Base-by-base conservation (phyloP, 495 filamentous ascomycete species). In the Daldinia bambusicola region DNA sequence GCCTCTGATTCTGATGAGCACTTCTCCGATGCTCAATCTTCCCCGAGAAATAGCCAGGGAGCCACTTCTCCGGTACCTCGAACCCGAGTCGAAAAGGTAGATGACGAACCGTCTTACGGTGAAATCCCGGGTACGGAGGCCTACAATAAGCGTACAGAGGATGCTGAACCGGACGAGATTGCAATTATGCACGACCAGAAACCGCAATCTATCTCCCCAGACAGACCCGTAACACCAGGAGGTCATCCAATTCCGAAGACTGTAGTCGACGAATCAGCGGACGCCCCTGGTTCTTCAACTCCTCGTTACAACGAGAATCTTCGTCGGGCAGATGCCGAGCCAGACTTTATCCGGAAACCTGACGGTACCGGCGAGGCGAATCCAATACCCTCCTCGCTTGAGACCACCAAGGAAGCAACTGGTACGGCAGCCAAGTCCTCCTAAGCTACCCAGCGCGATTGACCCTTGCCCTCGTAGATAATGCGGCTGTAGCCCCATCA, bases 1-100 rank as follows among this genome's bases (percentile, higher is more conserved):
- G 88, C 82, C 53, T 91, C 91, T 18, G 90, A 90, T 63, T 91
- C 89, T 50, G 93, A 96, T 31, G 94, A 97, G 56, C 92, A 97
- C 80, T 97, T 94, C 78, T 93, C 93, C 55, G 94, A 97, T 84
- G 94, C 94, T 66, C 91, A 89, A 63, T 92, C 95, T 78, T 91
- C 88, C 67, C 82, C 80, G 59, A 76, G 71, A 85, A 86, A 56
- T 87, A 76, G 67, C 41, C 86, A 58, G 82, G 84, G 67, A 84
- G 84, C 63, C 80, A 83, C 74, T 56, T 85, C 83, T 13, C 89
- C 91, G 34, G 89, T 97, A 70, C 94, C 94, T n/a, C 87, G 82
- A 63, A 96, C 91, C 13, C 83, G 94, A 53, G 92, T 97, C 30
- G 93, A 96, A 79, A 93, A 91, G 80, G 86, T 97, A 52, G 79